These are phyloP conservation scores for Vanrija humicola DNA, from an alignment of 1,284 basidiomycete species.

Conservation along the genomic window DNA sequence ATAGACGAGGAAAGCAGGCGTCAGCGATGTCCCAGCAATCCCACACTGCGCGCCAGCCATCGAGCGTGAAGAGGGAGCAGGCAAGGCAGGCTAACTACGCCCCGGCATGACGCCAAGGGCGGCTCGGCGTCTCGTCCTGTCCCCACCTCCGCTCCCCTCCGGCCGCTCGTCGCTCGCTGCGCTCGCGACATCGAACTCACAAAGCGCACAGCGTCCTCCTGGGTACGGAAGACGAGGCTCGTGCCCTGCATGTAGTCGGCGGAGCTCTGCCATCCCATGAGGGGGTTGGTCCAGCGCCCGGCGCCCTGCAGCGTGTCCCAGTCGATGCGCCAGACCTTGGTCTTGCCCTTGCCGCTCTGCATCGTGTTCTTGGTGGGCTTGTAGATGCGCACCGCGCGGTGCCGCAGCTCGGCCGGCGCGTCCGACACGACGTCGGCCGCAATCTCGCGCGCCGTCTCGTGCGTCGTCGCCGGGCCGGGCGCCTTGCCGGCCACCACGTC, in stretches of 20 bases:
- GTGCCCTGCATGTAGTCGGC: conserved; percentile 98
- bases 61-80: not conserved
- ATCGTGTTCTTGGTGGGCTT: conserved; percentile 92
- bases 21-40: not conserved
- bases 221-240: conserved; percentile 76
- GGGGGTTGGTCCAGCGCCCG: conserved; percentile 96
- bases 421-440: conserved; percentile 46
- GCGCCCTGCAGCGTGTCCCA: conserved; percentile 85
- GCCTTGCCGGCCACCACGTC: conserved; percentile 23
- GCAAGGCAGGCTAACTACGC: not conserved
- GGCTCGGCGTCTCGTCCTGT: no score
- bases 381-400: conserved; percentile 72
- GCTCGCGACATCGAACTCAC: conserved; percentile 22
- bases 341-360: conserved; percentile 85
- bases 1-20: no score
- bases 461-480: conserved; percentile 21
- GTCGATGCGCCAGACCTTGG: conserved; percentile 88
- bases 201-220: conserved; percentile 91
- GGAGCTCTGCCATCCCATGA: conserved; percentile 95
- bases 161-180: not conserved
- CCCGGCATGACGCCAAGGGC: not conserved
- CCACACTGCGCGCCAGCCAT: not conserved
- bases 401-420: conserved; percentile 41
- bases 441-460: conserved; percentile 27
- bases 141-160: not conserved